Percentiles rank a stretch among this genome's conserved stretches.
Evolutionary conservation across 305 asterid species (phyloP).

Genomic region (Salvia sclarea): DNA sequence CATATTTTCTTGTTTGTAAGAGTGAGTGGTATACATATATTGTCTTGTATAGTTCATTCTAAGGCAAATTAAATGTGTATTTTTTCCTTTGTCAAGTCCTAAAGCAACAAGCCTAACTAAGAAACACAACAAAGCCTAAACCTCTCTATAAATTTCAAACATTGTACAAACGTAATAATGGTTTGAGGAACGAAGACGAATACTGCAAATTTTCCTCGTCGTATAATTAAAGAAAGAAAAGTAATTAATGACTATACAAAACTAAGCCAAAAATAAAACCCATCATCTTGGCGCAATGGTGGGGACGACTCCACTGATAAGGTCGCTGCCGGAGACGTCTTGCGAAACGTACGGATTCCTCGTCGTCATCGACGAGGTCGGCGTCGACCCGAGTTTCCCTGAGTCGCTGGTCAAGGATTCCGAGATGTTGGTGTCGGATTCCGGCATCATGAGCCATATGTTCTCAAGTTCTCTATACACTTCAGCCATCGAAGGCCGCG

Average conservation of each 20-base stretch:
- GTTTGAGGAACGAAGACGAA: not conserved
- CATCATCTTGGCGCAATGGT: constrained; percentile 42
- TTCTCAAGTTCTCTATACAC: constrained; percentile 75
- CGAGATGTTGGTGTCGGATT: constrained; percentile 49
- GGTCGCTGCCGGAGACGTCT: constrained; percentile 81
- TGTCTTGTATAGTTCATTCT: too few relatives aligned
- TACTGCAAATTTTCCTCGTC: not conserved
- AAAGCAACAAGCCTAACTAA: not conserved
- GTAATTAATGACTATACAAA: constrained; percentile 33
- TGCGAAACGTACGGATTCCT: constrained; percentile 54
- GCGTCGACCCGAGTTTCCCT: constrained; percentile 34
- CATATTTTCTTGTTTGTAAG: too few relatives aligned
- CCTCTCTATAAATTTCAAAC: constrained; percentile 6
- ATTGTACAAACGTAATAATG: constrained; percentile 10
- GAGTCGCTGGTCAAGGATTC: constrained; percentile 46
- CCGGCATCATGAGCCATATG: constrained; percentile 77
- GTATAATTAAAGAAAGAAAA: not conserved
- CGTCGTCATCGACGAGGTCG: constrained; percentile 46
- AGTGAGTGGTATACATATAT: too few relatives aligned
- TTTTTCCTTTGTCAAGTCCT: constrained; percentile 1
- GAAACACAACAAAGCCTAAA: not conserved
- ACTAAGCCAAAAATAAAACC: not conserved
- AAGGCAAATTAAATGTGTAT: not conserved
- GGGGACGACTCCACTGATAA: constrained; percentile 69
- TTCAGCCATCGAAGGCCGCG: constrained; percentile 81